Percentiles rank a stretch among this genome's conserved stretches.
Evolutionary conservation across 169 alveolate genomes (phyloP).

Genomic region (Plasmodium ovale): DNA sequence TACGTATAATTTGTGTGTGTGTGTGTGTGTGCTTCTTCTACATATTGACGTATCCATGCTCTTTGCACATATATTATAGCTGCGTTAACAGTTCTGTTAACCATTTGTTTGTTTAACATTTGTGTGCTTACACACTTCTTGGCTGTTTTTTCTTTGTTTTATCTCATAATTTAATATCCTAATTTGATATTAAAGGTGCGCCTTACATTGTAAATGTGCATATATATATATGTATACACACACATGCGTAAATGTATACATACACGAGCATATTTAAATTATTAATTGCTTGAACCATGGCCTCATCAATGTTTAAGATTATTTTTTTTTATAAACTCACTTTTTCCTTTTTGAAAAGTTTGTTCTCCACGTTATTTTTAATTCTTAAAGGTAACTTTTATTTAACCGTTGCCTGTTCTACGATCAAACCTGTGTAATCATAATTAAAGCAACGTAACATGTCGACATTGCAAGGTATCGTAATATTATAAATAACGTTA

Average conservation of each 20-base stretch:
- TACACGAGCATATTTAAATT: background rate
- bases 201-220: background rate
- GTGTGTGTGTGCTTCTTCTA: background rate
- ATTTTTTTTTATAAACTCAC: background rate
- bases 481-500: background rate
- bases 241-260: background rate
- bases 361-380: background rate
- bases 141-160: background rate
- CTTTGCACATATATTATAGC: background rate
- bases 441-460: background rate
- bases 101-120: background rate
- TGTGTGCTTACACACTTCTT: background rate
- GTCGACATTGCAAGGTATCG: background rate
- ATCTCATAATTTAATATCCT: conserved; percentile 7
- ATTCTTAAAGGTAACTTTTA: background rate
- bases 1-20: background rate
- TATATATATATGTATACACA: conserved; percentile 1
- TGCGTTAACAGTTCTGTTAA: conserved; percentile 1
- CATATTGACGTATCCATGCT: background rate
- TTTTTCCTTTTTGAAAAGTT: background rate
- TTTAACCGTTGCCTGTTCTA: background rate
- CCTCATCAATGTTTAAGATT: background rate
- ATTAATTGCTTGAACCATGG: too few species aligned
- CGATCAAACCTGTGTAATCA: background rate
- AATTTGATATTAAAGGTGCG: background rate